These are phyloP conservation scores for Magnusiomyces magnusii DNA, from an alignment of 1,139 yeast genomes.

Conservation along the genomic window DNA sequence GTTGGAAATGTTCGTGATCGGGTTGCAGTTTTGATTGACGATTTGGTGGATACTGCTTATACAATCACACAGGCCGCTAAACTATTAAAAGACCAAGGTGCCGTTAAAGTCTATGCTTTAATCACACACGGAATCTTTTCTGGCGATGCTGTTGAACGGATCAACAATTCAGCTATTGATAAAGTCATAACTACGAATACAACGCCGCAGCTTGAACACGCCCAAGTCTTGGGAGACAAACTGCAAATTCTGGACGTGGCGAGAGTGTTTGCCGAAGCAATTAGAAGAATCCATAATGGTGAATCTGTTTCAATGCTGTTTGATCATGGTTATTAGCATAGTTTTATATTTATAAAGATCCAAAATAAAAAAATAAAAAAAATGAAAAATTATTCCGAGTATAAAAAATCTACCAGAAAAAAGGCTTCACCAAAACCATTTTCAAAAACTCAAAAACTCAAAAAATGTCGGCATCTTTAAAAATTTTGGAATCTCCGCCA, in stretches of 20 bases:
- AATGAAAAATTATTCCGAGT: background rate
- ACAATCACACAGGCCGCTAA: slow-evolving; percentile 91
- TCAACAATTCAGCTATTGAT: slow-evolving; percentile 65
- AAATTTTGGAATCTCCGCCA: background rate
- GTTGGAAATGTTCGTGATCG: slow-evolving; percentile 87
- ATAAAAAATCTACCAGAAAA: too few species aligned
- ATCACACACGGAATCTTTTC: slow-evolving; percentile 91
- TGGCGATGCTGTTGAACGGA: slow-evolving; percentile 79
- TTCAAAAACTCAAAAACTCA: background rate
- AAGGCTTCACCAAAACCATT: too few species aligned
- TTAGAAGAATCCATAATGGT: slow-evolving; percentile 93
- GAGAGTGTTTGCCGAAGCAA: slow-evolving; percentile 84
- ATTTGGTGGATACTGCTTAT: slow-evolving; percentile 86
- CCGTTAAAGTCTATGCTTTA: slow-evolving; percentile 74
- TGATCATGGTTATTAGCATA: slow-evolving; percentile 43
- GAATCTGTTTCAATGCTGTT: slow-evolving; percentile 92
- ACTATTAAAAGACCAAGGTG: slow-evolving; percentile 87
- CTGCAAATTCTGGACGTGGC: slow-evolving; percentile 85
- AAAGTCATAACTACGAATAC: slow-evolving; percentile 87
- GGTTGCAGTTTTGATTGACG: slow-evolving; percentile 84
- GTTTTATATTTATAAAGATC: background rate
- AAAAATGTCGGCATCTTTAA: background rate
- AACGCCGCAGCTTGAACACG: slow-evolving; percentile 69
- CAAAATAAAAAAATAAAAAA: background rate
- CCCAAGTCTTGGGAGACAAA: slow-evolving; percentile 44